These are phyloP conservation scores for Sphagnurus paluster DNA, from an alignment of 1,284 basidiomycete genomes.

Conservation along the genomic window DNA sequence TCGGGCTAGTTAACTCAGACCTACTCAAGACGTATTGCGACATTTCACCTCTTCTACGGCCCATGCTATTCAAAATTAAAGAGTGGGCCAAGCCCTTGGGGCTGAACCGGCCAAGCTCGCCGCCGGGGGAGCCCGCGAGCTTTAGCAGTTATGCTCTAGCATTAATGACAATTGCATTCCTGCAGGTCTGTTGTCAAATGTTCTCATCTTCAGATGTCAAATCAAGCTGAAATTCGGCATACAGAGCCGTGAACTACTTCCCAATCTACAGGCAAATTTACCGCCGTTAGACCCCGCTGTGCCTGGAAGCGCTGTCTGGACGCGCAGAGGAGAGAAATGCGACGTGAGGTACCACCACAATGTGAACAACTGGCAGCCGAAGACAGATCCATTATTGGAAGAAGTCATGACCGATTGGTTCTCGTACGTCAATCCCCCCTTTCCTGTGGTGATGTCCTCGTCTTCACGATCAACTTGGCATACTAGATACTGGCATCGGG, in stretches of 20 bases:
- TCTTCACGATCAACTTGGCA: not conserved
- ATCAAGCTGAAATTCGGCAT: not conserved
- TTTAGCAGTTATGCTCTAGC: conserved; percentile 62
- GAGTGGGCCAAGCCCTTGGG: conserved; percentile 52
- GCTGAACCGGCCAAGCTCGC: conserved; percentile 43
- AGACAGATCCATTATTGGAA: conserved; percentile 22
- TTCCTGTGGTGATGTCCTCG: not conserved
- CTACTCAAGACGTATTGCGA: conserved; percentile 50
- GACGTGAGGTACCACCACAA: conserved; percentile 35
- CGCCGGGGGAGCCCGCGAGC: conserved; percentile 24
- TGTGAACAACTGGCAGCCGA: conserved; percentile 24
- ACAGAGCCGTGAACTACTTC: conserved; percentile 43
- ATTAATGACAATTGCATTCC: conserved; percentile 55
- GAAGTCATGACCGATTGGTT: conserved; percentile 45
- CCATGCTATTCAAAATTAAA: conserved; percentile 48
- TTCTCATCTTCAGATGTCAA: not conserved
- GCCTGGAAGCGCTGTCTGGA: conserved; percentile 36
- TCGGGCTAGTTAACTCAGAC: conserved; percentile 51
- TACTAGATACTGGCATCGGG: conserved; percentile 44
- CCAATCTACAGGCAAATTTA: conserved; percentile 49
- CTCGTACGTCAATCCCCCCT: conserved; percentile 31
- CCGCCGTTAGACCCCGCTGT: conserved; percentile 19
- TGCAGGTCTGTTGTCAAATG: conserved; percentile 44
- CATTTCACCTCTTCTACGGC: conserved; percentile 39
- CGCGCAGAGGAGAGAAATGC: conserved; percentile 30